Evolutionary conservation across 306 rosid species (phyloP).

Genomic region (Castanea sativa): DNA sequence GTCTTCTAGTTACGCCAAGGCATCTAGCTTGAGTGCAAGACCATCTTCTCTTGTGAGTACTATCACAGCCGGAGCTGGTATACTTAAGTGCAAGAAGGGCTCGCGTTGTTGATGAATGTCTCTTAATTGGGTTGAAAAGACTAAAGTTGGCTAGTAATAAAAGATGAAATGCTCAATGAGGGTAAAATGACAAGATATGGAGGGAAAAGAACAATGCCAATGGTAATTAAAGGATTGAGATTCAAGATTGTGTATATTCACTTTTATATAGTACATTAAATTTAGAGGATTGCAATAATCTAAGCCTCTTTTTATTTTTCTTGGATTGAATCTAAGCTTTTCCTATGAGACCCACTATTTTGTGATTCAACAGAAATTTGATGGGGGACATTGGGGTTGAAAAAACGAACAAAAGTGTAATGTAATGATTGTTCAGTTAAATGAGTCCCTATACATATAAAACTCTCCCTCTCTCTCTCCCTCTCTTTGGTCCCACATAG

Average conservation of each 20-base stretch:
- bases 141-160: slow-evolving; percentile 15
- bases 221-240: slow-evolving; percentile 29
- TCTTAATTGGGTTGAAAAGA: too few relatives aligned
- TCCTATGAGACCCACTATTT: neutral
- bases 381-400: neutral
- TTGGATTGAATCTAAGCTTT: too few relatives aligned
- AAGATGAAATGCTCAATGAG: neutral
- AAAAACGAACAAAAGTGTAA: slow-evolving; percentile 17
- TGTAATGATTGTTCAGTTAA: neutral
- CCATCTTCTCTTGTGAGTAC: slow-evolving; percentile 61
- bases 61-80: slow-evolving; percentile 71
- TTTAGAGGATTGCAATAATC: slow-evolving; percentile 28
- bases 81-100: slow-evolving; percentile 63
- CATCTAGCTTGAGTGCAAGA: slow-evolving; percentile 81
- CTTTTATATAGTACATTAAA: slow-evolving; percentile 7
- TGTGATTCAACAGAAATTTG: neutral
- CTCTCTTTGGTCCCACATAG: neutral
- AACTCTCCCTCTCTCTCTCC: neutral
- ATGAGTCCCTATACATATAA: neutral
- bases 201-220: neutral
- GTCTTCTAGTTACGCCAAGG: slow-evolving; percentile 75
- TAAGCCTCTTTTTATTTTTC: slow-evolving; percentile 26
- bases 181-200: neutral
- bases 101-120: slow-evolving; percentile 51
- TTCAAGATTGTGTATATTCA: slow-evolving; percentile 31